These are phyloP conservation scores for Cladosporium colombiae DNA, from an alignment of 2,329 filamentous ascomycete genomes.

Conservation along the genomic window DNA sequence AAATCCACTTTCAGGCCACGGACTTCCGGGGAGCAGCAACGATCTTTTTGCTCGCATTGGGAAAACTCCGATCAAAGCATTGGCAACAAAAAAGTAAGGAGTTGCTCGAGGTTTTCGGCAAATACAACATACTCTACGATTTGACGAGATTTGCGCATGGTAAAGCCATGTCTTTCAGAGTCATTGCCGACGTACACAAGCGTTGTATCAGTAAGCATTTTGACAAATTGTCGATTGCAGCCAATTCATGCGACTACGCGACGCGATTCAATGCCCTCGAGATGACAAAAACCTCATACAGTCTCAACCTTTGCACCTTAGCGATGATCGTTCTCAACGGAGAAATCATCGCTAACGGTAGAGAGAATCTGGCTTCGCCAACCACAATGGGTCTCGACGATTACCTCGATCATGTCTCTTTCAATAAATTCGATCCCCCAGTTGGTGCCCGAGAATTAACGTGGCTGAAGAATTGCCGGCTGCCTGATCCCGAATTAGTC, in stretches of 20 bases:
- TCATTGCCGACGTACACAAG: background rate
- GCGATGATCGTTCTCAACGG: slow-evolving; percentile 9
- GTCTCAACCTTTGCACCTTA: background rate
- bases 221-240: background rate
- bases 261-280: background rate
- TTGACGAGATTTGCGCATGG: too few relatives aligned
- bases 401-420: slow-evolving; percentile 13
- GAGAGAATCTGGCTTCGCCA: background rate
- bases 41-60: background rate
- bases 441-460: background rate
- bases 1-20: background rate
- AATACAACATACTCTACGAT: slow-evolving; percentile 8
- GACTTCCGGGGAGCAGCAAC: slow-evolving; percentile 10
- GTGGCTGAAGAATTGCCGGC: slow-evolving; percentile 18
- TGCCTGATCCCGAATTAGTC: background rate
- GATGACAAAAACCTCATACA: background rate
- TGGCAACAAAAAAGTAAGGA: too few relatives aligned
- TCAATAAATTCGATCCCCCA: slow-evolving; percentile 16
- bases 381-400: background rate
- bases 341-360: background rate
- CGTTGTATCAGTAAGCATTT: background rate
- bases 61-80: too few relatives aligned
- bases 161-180: background rate
- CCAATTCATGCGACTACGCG: slow-evolving; percentile 9
- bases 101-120: slow-evolving; percentile 12